Percentiles rank a stretch among this genome's conserved stretches.
Evolutionary conservation across 495 filamentous ascomycete genomes (phyloP).

Genomic region (Platismatia glauca): DNA sequence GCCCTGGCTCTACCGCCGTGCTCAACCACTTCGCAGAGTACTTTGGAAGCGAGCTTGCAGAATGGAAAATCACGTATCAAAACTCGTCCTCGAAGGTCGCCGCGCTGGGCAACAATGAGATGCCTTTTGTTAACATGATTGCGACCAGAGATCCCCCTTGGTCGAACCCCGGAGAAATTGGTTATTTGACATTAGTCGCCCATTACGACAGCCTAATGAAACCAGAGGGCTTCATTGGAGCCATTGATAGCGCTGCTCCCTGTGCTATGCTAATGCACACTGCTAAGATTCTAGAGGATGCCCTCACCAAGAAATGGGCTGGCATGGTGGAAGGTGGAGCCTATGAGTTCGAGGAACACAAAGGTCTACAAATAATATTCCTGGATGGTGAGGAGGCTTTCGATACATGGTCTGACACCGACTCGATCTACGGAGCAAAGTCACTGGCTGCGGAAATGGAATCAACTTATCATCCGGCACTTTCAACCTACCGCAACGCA

Average conservation of each 20-base stretch:
- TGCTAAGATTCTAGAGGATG: slow-evolving; percentile 68
- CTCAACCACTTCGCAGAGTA: slow-evolving; percentile 78
- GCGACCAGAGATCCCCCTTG: slow-evolving; percentile 86
- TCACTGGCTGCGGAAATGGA: slow-evolving; percentile 72
- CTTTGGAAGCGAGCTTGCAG: slow-evolving; percentile 60
- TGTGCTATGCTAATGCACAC: slow-evolving; percentile 88
- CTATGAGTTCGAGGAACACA: slow-evolving; percentile 51
- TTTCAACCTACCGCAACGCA: slow-evolving; percentile 63
- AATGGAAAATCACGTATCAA: slow-evolving; percentile 73
- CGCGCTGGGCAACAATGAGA: slow-evolving; percentile 50
- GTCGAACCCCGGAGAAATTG: slow-evolving; percentile 60
- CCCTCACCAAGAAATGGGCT: slow-evolving; percentile 72
- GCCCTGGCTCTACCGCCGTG: slow-evolving; percentile 60
- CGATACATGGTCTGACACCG: slow-evolving; percentile 60
- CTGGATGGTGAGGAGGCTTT: slow-evolving; percentile 96
- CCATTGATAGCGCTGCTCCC: slow-evolving; percentile 84
- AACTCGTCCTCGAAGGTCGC: slow-evolving; percentile 82
- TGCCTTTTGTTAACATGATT: slow-evolving; percentile 83
- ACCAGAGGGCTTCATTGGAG: slow-evolving; percentile 86
- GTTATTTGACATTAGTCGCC: slow-evolving; percentile 75
- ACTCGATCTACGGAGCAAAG: slow-evolving; percentile 83
- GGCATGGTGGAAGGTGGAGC: slow-evolving; percentile 52
- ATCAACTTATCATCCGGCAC: slow-evolving; percentile 49
- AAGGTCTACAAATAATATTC: slow-evolving; percentile 81
- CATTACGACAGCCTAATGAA: slow-evolving; percentile 85